Percentiles rank a stretch among this genome's conserved stretches.
These are phyloP conservation scores for Cenchrus fungigraminus DNA, from an alignment of 176 grass and related monocot species.

Conservation along the genomic window DNA sequence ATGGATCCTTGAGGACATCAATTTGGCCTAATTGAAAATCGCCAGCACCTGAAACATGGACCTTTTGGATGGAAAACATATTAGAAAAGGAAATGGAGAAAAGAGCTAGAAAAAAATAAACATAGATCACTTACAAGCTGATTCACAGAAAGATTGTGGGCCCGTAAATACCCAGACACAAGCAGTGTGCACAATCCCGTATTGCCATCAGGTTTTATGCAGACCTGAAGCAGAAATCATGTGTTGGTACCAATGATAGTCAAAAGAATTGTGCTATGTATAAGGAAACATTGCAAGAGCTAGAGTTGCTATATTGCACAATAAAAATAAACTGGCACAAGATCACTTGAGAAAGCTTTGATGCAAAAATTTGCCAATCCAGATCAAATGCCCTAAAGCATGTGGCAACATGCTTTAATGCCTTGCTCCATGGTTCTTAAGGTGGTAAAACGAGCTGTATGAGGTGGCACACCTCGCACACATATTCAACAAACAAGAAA, in stretches of 20 bases:
- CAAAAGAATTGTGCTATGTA: not conserved
- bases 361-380: not conserved
- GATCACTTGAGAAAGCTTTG: conserved; percentile 16
- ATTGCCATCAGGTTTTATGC: conserved; percentile 58
- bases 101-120: conserved; percentile 9
- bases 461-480: not conserved
- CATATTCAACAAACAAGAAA: not conserved
- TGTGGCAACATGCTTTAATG: not conserved
- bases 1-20: conserved; percentile 90
- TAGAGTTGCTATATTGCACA: conserved; percentile 4
- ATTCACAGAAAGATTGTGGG: conserved; percentile 84
- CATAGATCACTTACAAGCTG: conserved; percentile 78
- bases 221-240: conserved; percentile 49
- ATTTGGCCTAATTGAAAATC: conserved; percentile 86
- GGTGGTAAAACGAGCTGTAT: not conserved
- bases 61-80: conserved; percentile 57
- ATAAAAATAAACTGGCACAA: not conserved
- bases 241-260: conserved; percentile 7
- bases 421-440: not conserved
- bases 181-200: conserved; percentile 76
- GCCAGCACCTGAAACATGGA: conserved; percentile 87
- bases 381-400: not conserved
- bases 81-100: conserved; percentile 45
- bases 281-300: not conserved
- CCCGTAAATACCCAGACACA: conserved; percentile 83